These are phyloP conservation scores for Lactifluus piperatus DNA, from an alignment of 768 basidiomycete genomes.

Conservation along the genomic window DNA sequence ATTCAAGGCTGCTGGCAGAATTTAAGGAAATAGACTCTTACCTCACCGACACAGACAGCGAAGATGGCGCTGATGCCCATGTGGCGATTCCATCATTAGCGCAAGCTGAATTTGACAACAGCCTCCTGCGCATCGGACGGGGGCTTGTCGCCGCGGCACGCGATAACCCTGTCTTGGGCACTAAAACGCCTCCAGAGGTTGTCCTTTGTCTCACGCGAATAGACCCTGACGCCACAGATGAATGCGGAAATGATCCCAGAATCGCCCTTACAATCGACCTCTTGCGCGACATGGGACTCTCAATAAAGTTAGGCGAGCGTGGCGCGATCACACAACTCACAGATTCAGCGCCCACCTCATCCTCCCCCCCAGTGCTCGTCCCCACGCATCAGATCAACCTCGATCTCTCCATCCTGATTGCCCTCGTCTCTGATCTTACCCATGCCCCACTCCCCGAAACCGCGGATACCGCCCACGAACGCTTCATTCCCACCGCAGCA, in stretches of 20 bases:
- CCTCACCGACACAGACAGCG: constrained; percentile 49
- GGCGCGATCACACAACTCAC: constrained; percentile 21
- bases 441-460: constrained; percentile 57
- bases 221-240: constrained; percentile 32
- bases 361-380: constrained; percentile 21
- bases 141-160: constrained; percentile 55
- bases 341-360: neutral
- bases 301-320: constrained; percentile 58
- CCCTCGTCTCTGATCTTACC: constrained; percentile 74
- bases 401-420: constrained; percentile 79
- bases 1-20: constrained; percentile 66
- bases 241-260: constrained; percentile 39
- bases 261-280: constrained; percentile 49
- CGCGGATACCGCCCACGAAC: constrained; percentile 46
- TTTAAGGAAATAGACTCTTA: constrained; percentile 83
- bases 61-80: constrained; percentile 19
- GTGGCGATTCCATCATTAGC: constrained; percentile 31
- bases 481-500: constrained; percentile 53
- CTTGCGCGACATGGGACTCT: constrained; percentile 54
- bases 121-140: constrained; percentile 62
- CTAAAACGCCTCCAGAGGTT: constrained; percentile 36
- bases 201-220: constrained; percentile 67
- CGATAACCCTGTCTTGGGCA: constrained; percentile 39
- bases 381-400: constrained; percentile 65
- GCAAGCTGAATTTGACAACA: constrained; percentile 57